phyloP scores from a whole-genome alignment of 2,329 filamentous ascomycete species.

The Cladosporium sp. region DNA sequence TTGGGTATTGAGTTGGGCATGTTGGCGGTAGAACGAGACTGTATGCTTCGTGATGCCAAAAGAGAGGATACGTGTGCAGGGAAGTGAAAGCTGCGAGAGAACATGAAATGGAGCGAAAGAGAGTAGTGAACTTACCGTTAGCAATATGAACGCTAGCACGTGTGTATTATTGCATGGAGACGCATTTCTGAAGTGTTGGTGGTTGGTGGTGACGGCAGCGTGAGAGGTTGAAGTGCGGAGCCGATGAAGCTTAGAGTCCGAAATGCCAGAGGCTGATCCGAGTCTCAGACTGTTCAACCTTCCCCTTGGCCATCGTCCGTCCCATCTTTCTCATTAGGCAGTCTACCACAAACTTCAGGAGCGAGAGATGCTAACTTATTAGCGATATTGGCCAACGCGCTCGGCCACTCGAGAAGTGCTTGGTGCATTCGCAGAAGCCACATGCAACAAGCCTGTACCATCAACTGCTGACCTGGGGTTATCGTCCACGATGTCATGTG shows the following conservation, averaged over 20 bases:
- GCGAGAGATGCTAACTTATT: no score
- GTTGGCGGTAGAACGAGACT: conserved; percentile 6
- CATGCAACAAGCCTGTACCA: no score
- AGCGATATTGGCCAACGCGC: no score
- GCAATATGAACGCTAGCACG: conserved; percentile 3
- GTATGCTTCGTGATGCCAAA: background rate
- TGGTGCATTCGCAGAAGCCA: no score
- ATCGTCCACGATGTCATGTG: no score
- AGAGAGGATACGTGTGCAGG: background rate
- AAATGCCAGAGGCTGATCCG: background rate
- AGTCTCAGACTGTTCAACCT: background rate
- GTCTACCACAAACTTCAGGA: no score
- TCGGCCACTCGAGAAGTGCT: no score
- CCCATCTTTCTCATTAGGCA: no score
- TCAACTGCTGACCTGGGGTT: no score
- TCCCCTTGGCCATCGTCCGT: background rate
- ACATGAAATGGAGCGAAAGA: background rate
- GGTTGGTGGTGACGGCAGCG: conserved; percentile 1
- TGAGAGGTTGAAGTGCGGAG: conserved; percentile 8
- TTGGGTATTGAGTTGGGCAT: conserved; percentile 41
- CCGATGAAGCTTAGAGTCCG: conserved; percentile 4
- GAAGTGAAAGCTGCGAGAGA: background rate
- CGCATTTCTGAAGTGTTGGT: conserved; percentile 7
- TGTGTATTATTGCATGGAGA: conserved; percentile 11
- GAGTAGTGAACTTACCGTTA: conserved; percentile 5